Conservation (phyloP, 1,139 yeast genomes). For the Hyphopichia fennica region DNA sequence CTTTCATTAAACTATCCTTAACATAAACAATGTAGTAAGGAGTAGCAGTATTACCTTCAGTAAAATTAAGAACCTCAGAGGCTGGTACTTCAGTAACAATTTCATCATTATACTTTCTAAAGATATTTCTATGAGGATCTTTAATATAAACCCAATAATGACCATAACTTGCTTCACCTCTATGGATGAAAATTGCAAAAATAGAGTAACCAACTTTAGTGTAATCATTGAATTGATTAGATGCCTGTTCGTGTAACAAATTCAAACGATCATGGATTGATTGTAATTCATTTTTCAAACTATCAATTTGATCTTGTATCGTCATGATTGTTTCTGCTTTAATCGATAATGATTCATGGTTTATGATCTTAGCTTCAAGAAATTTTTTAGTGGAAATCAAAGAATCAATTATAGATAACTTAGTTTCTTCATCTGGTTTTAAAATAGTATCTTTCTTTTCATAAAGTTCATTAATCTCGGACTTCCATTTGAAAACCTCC, state of each 20-base stretch:
- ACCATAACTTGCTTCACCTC: conserved; percentile 95
- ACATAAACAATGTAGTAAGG: conserved; percentile 90
- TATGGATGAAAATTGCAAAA: conserved; percentile 89
- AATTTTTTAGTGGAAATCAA: conserved; percentile 57
- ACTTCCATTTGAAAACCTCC: conserved; percentile 67
- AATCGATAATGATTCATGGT: conserved; percentile 24
- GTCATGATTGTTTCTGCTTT: conserved; percentile 37
- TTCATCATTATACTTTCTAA: conserved; percentile 92
- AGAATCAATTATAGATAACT: conserved; percentile 48
- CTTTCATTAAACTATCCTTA: conserved; percentile 57
- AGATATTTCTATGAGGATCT: conserved; percentile 66
- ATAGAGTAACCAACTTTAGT: conserved; percentile 71
- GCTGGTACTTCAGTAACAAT: conserved; percentile 75
- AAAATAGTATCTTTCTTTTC: conserved; percentile 42
- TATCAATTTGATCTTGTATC: conserved; percentile 29
- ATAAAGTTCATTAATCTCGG: conserved; percentile 47
- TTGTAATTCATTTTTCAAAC: conserved; percentile 18
- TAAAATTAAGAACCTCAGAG: conserved; percentile 74
- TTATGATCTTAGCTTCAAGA: conserved; percentile 35
- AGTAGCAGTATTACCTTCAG: conserved; percentile 79
- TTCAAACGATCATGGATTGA: conserved; percentile 38
- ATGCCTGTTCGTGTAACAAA: conserved; percentile 46
- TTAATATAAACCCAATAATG: conserved; percentile 95
- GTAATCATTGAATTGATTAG: conserved; percentile 60
- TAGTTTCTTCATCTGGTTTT: conserved; percentile 45